Conservation (phyloP, 2,329 filamentous ascomycete genomes). For the Clarireedia homoeocarpa region DNA sequence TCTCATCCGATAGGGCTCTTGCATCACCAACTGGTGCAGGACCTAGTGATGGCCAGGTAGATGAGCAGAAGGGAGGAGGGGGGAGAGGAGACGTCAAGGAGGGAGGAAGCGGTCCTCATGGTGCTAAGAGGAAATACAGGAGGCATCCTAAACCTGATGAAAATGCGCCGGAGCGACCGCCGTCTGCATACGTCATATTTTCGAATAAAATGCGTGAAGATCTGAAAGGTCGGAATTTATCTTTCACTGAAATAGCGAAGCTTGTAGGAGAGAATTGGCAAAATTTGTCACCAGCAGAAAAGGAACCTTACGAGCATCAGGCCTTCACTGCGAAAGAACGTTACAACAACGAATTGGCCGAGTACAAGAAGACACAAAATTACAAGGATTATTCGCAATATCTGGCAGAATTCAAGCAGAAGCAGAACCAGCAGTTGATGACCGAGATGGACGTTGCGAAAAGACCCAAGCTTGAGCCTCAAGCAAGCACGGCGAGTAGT, state of each 20-base stretch:
- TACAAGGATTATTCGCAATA: conserved; percentile 65
- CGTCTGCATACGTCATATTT: conserved; percentile 78
- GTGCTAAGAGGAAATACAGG: conserved; percentile 64
- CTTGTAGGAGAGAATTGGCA: conserved; percentile 79
- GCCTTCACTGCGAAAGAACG: conserved; percentile 68
- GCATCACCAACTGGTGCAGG: conserved; percentile 31
- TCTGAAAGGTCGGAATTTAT: conserved; percentile 66
- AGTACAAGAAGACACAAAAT: conserved; percentile 70
- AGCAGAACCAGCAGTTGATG: conserved; percentile 50
- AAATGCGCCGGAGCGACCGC: conserved; percentile 70
- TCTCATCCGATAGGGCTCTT: conserved; percentile 34
- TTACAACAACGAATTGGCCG: conserved; percentile 62
- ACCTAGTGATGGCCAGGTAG: conserved; percentile 53
- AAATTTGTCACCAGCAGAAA: conserved; percentile 55
- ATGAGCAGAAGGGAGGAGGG: conserved; percentile 43
- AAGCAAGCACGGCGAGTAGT: conserved; percentile 21
- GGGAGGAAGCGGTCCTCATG: conserved; percentile 34
- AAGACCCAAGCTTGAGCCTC: conserved; percentile 27
- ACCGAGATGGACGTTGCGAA: conserved; percentile 24
- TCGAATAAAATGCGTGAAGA: conserved; percentile 78
- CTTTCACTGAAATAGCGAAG: conserved; percentile 79
- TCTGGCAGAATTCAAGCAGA: conserved; percentile 69
- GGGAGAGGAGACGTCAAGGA: conserved; percentile 37
- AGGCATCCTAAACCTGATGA: conserved; percentile 76
- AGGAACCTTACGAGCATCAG: conserved; percentile 65